Evolutionary conservation across 139 green algal genomes (phyloP), one percentile per base, ranked within the genome.

Genomic region (Micromonas commoda): DNA sequence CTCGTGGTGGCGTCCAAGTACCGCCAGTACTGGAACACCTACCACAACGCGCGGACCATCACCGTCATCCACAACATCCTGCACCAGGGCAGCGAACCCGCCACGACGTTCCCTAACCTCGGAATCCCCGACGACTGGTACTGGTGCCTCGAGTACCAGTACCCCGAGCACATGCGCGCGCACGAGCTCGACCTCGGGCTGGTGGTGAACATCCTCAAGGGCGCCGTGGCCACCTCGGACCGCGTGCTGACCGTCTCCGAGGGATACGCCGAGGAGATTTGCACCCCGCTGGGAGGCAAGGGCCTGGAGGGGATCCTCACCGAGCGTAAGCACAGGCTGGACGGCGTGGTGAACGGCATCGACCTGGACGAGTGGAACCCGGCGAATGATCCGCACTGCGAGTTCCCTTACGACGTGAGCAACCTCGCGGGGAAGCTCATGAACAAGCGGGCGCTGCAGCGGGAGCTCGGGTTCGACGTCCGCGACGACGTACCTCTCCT

Each of bases 381-480:
- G 5, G 61, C 38, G 33, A 82, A 45, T 33, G 82, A 89, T 73
- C 80, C 83, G n/a, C 80, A 92, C 83, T 85, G 90, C 2, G 70
- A 71, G 0, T 64, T 81, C 0, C 78, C 77, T 60, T 97, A 91
- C 78, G 52, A 35, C 26, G 31, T 70, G 35, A 51, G 67, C 5
- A 68, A 82, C 64, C n/a, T 82, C 26, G n/a, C 37, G n/a, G 90
- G 91, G 77, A 98, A 98, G 87, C 78, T 83, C 3, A 60, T 77
- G 64, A 97, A 92, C 90, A 98, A 98, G 87, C 81, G 77, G 6
- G 85, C 83, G 33, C 68, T 85, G 64, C 73, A 86, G 80, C 78
- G 85, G 80, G 92, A 98, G 88, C 81, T 99, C 77, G 95, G 95
- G 0, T 90, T 99, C 74, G 91, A 90, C 6, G 92, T 69, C 64